Evolutionary conservation across 1,284 basidiomycete species (phyloP).

Genomic region (Bondarzewia mesenterica): DNA sequence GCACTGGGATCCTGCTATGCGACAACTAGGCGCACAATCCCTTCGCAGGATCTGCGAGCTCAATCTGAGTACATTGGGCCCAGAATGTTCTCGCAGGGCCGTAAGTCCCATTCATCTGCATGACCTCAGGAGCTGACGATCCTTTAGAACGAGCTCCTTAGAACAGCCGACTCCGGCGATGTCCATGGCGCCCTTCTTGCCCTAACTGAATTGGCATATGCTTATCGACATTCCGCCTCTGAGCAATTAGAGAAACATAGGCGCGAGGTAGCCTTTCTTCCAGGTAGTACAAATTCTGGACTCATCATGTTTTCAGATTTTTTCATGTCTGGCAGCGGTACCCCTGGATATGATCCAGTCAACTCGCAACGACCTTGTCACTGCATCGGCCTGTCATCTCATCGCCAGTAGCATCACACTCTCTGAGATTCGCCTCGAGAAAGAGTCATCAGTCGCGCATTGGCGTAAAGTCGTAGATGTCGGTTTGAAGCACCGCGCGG

Average conservation of each 20-base stretch:
- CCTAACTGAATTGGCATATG: constrained; percentile 62
- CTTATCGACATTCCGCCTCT: constrained; percentile 30
- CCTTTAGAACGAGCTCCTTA: constrained; percentile 47
- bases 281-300: too few relatives aligned
- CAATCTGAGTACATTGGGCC: constrained; percentile 48
- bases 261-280: constrained; percentile 29
- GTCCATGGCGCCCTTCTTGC: constrained; percentile 80
- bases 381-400: constrained; percentile 67
- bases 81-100: constrained; percentile 38
- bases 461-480: constrained; percentile 70
- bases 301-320: constrained; percentile 35
- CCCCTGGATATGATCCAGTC: constrained; percentile 54
- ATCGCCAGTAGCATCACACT: constrained; percentile 60
- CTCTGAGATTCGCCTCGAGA: constrained; percentile 38
- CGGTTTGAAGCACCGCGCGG: constrained; percentile 63
- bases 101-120: constrained; percentile 29
- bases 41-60: constrained; percentile 61
- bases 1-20: constrained; percentile 88
- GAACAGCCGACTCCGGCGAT: constrained; percentile 62
- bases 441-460: constrained; percentile 34
- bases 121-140: constrained; percentile 7
- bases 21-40: constrained; percentile 74
- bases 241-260: constrained; percentile 23
- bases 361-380: constrained; percentile 67
- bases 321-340: constrained; percentile 45